Base-by-base conservation (phyloP, 306 rosid species). In the Ormosia emarginata region DNA sequence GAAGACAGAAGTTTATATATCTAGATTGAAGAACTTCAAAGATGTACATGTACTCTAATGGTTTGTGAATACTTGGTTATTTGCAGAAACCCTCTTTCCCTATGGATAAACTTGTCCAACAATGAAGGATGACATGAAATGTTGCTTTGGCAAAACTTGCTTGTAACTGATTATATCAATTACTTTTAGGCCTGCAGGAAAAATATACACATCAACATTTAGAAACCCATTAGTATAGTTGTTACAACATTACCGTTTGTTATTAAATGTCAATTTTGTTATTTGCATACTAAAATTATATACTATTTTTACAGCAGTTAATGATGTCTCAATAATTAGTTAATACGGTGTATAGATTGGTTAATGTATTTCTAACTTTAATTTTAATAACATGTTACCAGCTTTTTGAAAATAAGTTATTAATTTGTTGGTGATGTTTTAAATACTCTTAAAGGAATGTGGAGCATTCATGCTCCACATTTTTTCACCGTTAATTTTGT, bases 101-200 rank as follows among this genome's bases (percentile, higher is more conserved):
- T 80, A 67, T 11, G 10, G 37, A 56, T 24, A 46, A 71, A 64
- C 77, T 71, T 46, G 9, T 39, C 29, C 37, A 14, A n/a, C 17
- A 1, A 17, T 6, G 15, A 76, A 75, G 37, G 32, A 56, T 63
- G 50, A 5, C 0, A 37, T 62, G 15, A 79, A 29, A 43, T 50
- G 43, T 24, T 53, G 41, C 61, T 62, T 32, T 37, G 6, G 18
- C 44, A 36, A 46, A 70, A 39, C 73, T 61, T 75, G 49, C 52
- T 34, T 15, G 67, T 52, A 3, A 36, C 37, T 79, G 73, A 58
- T 55, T 17, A n/a, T 43, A 14, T 86, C 83, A 80, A 43, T 66
- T 83, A 30, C 9, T 4, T 67, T 75, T n/a, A 36, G 59, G 86
- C 75, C 86, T 86, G 75, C 67, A 82, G 2, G 24, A 78, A 72